A percentile compares a stretch with the other conserved stretches of the same genome.
Conservation (phyloP, 2,329 filamentous ascomycete species). For the Aureobasidium namibiae region DNA sequence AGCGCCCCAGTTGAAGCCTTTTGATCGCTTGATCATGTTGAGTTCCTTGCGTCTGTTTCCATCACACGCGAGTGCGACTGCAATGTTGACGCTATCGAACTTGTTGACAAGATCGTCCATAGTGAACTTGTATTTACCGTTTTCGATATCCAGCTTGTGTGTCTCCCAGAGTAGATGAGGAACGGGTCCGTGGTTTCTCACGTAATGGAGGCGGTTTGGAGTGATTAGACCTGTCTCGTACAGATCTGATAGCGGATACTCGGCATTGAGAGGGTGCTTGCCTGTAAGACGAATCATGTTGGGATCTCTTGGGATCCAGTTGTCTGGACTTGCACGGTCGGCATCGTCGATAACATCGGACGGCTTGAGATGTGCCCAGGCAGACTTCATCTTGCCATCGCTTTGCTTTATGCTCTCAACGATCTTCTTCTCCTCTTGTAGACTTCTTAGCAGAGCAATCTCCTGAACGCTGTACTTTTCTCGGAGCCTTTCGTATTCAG, state of each 20-base stretch:
- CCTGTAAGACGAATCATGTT: conserved; percentile 44
- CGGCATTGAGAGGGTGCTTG: conserved; percentile 46
- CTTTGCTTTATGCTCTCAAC: conserved; percentile 34
- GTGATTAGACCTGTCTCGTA: conserved; percentile 43
- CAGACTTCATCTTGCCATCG: conserved; percentile 33
- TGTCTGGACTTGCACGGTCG: conserved; percentile 46
- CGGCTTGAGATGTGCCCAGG: conserved; percentile 25
- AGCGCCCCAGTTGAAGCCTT: conserved; percentile 42
- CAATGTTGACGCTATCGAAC: conserved; percentile 41
- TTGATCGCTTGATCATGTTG: conserved; percentile 42
- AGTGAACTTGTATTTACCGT: conserved; percentile 30
- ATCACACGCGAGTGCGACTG: conserved; percentile 41
- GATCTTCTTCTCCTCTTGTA: conserved; percentile 39
- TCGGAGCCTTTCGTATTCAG: conserved; percentile 21
- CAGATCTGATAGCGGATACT: conserved; percentile 35
- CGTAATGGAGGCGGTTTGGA: conserved; percentile 44
- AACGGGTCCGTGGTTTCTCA: conserved; percentile 45
- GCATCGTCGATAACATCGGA: conserved; percentile 37
- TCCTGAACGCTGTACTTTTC: conserved; percentile 36
- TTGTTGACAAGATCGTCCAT: conserved; percentile 39
- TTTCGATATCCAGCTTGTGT: conserved; percentile 38
- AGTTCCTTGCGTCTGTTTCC: conserved; percentile 46
- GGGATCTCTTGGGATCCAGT: conserved; percentile 43
- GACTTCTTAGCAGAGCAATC: conserved; percentile 32
- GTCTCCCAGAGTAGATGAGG: conserved; percentile 38